These are phyloP conservation scores for Aspergillus oerlinghausenensis DNA, from an alignment of 2,329 filamentous ascomycete species.

Conservation along the genomic window DNA sequence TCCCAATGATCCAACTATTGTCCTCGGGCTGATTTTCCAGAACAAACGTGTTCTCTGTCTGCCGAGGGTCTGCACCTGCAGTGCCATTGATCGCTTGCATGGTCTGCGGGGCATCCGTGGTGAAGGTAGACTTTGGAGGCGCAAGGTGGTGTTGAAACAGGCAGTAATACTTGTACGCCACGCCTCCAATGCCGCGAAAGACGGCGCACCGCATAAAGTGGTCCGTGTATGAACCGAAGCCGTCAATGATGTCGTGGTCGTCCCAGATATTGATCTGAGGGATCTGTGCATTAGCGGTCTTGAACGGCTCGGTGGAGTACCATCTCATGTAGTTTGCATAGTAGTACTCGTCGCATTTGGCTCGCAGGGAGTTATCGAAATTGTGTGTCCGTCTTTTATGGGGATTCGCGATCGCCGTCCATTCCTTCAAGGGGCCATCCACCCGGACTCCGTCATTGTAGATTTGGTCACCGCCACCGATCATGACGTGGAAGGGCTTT, in stretches of 20 bases:
- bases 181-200: slow-evolving; percentile 61
- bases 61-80: slow-evolving; percentile 59
- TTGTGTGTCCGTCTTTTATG: slow-evolving; percentile 55
- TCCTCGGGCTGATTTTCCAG: slow-evolving; percentile 55
- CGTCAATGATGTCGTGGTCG: slow-evolving; percentile 63
- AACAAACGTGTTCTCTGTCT: slow-evolving; percentile 72
- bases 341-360: slow-evolving; percentile 58
- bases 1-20: slow-evolving; percentile 72
- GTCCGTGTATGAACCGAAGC: slow-evolving; percentile 62
- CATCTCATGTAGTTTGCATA: slow-evolving; percentile 58
- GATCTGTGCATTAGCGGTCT: slow-evolving; percentile 57
- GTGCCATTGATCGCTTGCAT: slow-evolving; percentile 47
- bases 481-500: slow-evolving; percentile 63
- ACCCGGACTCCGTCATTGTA: slow-evolving; percentile 78
- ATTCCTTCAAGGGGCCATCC: slow-evolving; percentile 67
- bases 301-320: slow-evolving; percentile 66
- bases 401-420: slow-evolving; percentile 59
- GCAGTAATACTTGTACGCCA: slow-evolving; percentile 57
- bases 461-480: slow-evolving; percentile 87
- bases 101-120: slow-evolving; percentile 62
- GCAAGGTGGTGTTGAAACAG: slow-evolving; percentile 73
- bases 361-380: slow-evolving; percentile 62
- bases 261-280: slow-evolving; percentile 64
- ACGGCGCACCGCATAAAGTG: slow-evolving; percentile 63
- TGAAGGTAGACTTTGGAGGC: slow-evolving; percentile 80